Conservation (phyloP, 257 asterid genomes). For the Craterostigma plantagineum region DNA sequence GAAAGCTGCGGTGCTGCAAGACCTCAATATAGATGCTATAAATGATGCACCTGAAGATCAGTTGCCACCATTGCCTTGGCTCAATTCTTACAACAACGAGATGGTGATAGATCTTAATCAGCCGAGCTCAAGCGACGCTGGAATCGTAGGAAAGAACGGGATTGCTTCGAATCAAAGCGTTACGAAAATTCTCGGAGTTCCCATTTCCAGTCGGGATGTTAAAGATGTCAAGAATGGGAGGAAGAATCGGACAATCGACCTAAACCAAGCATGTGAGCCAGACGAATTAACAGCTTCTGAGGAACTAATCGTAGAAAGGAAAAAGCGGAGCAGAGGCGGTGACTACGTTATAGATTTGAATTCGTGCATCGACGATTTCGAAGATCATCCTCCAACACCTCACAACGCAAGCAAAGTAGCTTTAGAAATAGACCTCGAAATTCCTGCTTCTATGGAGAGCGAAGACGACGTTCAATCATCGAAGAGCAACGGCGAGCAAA, state of each 20-base stretch:
- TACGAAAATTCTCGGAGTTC: constrained; percentile 53
- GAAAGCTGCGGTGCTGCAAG: constrained; percentile 21
- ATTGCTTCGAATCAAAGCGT: too few species aligned
- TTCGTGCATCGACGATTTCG: constrained; percentile 18
- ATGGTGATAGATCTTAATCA: constrained; percentile 28
- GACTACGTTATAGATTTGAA: constrained; percentile 21
- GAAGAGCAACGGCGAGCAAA: constrained; percentile 8
- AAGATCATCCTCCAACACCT: constrained; percentile 14
- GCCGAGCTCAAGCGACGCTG: constrained; percentile 13
- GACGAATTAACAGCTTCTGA: constrained; percentile 17
- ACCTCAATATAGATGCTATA: constrained; percentile 21
- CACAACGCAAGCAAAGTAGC: constrained; percentile 7
- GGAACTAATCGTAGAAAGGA: constrained; percentile 9
- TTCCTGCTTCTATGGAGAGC: constrained; percentile 15
- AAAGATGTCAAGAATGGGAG: constrained; percentile 12
- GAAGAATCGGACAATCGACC: constrained; percentile 41
- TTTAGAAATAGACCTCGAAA: constrained; percentile 26
- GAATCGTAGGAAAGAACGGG: constrained; percentile 9
- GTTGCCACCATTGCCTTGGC: too few species aligned
- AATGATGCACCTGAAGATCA: constrained; percentile 22
- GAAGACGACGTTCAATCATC: constrained; percentile 12
- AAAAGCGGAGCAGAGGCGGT: constrained; percentile 8
- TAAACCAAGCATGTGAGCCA: constrained; percentile 50
- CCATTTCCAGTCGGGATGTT: constrained; percentile 11
- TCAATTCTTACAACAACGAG: constrained; percentile 17